These are phyloP conservation scores for Hansfordia pulvinata DNA, from an alignment of 2,329 filamentous ascomycete genomes.

Conservation along the genomic window DNA sequence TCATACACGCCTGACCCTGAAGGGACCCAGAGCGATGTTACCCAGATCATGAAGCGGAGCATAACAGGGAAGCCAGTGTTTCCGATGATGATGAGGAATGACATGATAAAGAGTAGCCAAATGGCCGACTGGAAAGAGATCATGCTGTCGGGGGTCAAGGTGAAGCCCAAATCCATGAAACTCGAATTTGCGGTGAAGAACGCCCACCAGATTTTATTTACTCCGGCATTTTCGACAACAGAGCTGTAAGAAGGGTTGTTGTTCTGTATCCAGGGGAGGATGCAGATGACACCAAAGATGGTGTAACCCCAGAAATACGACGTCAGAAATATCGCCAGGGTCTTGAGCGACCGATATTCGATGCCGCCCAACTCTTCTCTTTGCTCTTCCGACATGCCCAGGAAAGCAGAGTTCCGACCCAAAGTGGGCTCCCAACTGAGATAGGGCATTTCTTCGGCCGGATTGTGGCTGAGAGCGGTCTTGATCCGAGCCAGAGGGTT, in stretches of 20 bases:
- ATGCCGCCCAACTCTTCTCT: conserved; percentile 92
- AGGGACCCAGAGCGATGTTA: conserved; percentile 53
- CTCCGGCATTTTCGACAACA: conserved; percentile 46
- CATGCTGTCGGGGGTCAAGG: conserved; percentile 90
- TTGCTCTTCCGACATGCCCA: conserved; percentile 78
- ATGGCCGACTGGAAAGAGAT: conserved; percentile 68
- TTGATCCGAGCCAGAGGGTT: conserved; percentile 39
- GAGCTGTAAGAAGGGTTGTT: conserved; percentile 45
- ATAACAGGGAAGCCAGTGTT: conserved; percentile 95
- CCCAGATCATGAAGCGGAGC: conserved; percentile 88
- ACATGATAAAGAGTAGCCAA: conserved; percentile 62
- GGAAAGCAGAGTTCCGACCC: conserved; percentile 84
- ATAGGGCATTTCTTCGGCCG: conserved; percentile 61
- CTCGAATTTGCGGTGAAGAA: conserved; percentile 79
- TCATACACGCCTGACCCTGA: conserved; percentile 64
- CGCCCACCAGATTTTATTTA: conserved; percentile 74
- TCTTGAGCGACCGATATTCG: conserved; percentile 86
- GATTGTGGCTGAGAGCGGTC: conserved; percentile 38
- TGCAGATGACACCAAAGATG: conserved; percentile 56
- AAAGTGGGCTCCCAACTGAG: conserved; percentile 89
- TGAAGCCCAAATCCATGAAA: conserved; percentile 93
- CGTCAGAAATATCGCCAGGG: conserved; percentile 64
- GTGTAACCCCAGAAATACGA: conserved; percentile 78
- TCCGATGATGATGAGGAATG: conserved; percentile 83
- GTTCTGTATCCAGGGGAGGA: conserved; percentile 70